Conservation (phyloP, 2,329 filamentous ascomycete species). For the Drechslerella dactyloides region DNA sequence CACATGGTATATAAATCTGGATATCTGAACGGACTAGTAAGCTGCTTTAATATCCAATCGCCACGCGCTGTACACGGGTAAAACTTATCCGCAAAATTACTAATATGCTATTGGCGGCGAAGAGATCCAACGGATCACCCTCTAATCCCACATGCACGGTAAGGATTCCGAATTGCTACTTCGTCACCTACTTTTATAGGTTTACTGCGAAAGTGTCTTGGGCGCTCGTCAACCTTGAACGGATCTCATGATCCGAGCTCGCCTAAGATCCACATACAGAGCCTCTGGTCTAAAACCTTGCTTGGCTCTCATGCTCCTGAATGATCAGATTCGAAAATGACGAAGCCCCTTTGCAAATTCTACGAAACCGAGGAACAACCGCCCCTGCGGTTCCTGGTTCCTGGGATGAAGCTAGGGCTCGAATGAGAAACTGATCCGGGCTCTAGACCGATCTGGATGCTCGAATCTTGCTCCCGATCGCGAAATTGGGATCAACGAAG, state of each 20-base stretch:
- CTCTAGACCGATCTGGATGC: slow-evolving; percentile 24
- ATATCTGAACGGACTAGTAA: too few species aligned
- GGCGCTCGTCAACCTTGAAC: not conserved
- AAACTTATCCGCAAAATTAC: too few species aligned
- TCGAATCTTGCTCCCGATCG: slow-evolving; percentile 38
- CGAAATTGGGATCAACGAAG: slow-evolving; percentile 33
- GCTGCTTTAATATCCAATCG: too few species aligned
- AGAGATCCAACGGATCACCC: too few species aligned
- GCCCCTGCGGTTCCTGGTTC: slow-evolving; percentile 8
- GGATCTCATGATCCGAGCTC: slow-evolving; percentile 2
- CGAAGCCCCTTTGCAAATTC: slow-evolving; percentile 37
- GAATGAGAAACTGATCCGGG: slow-evolving; percentile 35
- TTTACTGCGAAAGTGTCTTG: too few species aligned
- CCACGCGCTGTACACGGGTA: too few species aligned
- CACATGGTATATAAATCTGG: too few species aligned
- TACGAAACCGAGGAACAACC: slow-evolving; percentile 17
- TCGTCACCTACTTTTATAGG: too few species aligned
- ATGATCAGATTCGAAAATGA: slow-evolving; percentile 41
- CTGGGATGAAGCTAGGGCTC: slow-evolving; percentile 45
- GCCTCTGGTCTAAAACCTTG: slow-evolving; percentile 5
- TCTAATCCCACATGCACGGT: too few species aligned
- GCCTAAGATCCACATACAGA: not conserved
- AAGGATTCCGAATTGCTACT: too few species aligned
- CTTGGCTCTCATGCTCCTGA: slow-evolving; percentile 6
- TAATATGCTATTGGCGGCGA: too few species aligned